Percentiles rank a stretch among this genome's conserved stretches.
Evolutionary conservation across 305 asterid species (phyloP).

Genomic region (Fraxinus ornus): DNA sequence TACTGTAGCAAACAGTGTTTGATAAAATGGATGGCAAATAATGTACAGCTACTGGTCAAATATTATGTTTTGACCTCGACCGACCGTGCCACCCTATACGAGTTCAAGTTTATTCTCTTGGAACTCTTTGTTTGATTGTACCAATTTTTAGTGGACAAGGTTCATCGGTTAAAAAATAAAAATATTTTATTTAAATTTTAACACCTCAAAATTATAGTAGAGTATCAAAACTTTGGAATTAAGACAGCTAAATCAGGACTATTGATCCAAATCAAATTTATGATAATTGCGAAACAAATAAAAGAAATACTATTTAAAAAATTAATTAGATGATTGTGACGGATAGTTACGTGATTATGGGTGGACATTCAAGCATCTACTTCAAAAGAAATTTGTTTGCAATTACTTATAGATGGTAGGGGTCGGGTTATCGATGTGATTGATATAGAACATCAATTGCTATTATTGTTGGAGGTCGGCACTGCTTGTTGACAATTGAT

Average conservation of each 20-base stretch:
- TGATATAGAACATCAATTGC: neutral
- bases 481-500: neutral
- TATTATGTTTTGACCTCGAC: neutral
- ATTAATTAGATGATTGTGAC: neutral
- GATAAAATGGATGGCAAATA: neutral
- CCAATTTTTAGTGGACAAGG: neutral
- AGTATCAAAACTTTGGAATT: neutral
- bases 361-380: too few species aligned
- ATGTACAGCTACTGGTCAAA: neutral
- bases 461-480: neutral
- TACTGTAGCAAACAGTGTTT: too few species aligned
- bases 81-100: neutral
- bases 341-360: neutral
- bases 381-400: too few species aligned
- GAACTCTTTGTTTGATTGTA: neutral
- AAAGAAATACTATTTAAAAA: neutral
- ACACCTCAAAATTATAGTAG: too few species aligned
- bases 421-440: neutral
- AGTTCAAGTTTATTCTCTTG: neutral
- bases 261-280: neutral
- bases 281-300: neutral
- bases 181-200: too few species aligned
- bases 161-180: neutral
- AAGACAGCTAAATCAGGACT: neutral
- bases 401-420: too few species aligned